Evolutionary conservation across 129 eudicot genomes (phyloP), one percentile per base, ranked within the genome.

Genomic region (Chrysanthemum lavandulifolium): DNA sequence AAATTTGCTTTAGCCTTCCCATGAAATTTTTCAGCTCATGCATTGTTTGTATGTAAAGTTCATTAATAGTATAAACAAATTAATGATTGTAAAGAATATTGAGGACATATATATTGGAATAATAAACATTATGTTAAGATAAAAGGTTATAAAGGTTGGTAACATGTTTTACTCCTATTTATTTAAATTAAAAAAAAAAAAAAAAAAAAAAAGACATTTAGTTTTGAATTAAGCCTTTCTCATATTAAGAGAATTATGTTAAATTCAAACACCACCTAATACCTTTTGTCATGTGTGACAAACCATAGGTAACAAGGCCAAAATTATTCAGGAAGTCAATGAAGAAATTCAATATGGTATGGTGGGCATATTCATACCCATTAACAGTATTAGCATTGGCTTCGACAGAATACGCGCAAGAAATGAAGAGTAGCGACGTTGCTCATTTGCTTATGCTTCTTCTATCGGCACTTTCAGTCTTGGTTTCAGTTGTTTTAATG

Each of bases 351-450:
- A 88, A 69, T 65, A 67, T 83, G n/a, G 87, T 83, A 71, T 85
- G 94, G 94, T 84, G 94, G 94, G 84, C 94, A 9, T 87, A 79
- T 71, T 82, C 87, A 11, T 87, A 82, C 62, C 82, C 94, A 7
- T 21, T 82, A 31, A 82, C 94, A 16, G 70, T 78, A 3, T 73
- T 87, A 51, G 94, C 94, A 31, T 33, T 87, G 50, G 87, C 90
- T 51, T 78, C 90, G 60, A 75, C 83, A 7, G 83, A 82, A 62
- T 87, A 87, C 12, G 93, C 89, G 14, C 87, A 84, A 67, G 85
- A 67, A 65, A 75, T 62, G 54, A 80, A 82, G 47, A 69, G 78
- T 77, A 49, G 77, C 76, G 25, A 23, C 25, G 29, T 70, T 4
- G 87, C 93, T 15, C 87, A 84, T 53, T 43, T 83, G 69, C 75